Conservation (phyloP, 225 moss, liverwort and hornwort species). For the Polytrichum commune region DNA sequence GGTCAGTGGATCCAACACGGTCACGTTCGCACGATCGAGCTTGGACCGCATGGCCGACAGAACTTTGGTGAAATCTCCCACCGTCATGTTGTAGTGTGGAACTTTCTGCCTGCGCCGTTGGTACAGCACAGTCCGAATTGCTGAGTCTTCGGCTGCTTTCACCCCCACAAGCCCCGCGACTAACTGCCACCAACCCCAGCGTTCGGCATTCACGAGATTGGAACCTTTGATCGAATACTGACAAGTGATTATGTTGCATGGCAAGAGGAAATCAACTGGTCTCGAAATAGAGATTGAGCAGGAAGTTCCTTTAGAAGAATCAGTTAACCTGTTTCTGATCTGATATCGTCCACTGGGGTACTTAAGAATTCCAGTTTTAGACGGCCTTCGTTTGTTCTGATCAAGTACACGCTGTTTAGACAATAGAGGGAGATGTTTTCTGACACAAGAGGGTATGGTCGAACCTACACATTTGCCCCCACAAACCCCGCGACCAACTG, state of each 20-base stretch:
- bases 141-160: slow-evolving; percentile 51
- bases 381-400: no score
- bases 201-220: no score
- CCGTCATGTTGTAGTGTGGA: slow-evolving; percentile 35
- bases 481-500: slow-evolving; percentile 47
- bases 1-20: neutral
- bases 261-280: no score
- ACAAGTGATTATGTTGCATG: no score
- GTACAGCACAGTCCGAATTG: slow-evolving; percentile 42
- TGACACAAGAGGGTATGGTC: no score
- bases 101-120: slow-evolving; percentile 33
- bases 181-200: slow-evolving; percentile 22
- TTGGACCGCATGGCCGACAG: slow-evolving; percentile 37
- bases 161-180: slow-evolving; percentile 48
- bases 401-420: no score
- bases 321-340: no score
- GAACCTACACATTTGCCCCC: slow-evolving; percentile 7
- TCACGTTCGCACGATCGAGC: slow-evolving; percentile 24
- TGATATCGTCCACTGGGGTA: no score
- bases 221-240: no score
- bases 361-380: neutral
- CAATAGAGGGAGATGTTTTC: no score
- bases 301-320: no score
- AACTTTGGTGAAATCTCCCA: slow-evolving; percentile 33
- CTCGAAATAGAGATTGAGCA: no score